Evolutionary conservation across 108 stramenopile species (phyloP), one percentile per base, ranked within the genome.

Genomic region (Skeletonema marinoi): DNA sequence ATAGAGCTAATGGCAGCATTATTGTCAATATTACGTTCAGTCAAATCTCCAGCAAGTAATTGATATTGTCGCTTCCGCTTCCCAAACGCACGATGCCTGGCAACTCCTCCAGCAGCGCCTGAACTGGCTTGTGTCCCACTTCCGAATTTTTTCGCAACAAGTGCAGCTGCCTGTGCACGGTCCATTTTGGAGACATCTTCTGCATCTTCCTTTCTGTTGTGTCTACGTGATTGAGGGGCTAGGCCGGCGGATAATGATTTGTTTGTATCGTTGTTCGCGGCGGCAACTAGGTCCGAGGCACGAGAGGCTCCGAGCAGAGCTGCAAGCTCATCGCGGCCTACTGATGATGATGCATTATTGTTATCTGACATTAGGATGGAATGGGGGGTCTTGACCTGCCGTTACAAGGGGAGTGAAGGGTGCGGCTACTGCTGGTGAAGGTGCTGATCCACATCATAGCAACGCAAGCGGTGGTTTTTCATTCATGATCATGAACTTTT

Each of bases 251-350:
- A 35, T 41, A 69, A 61, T 19, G 42, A 36, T 42, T 54, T 39
- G 61, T 6, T 25, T 17, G 56, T 42, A 17, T 38, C 19, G 42
- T 42, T 68, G 35, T 42, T 68, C 0, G 78, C 60, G 41, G 74
- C 51, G 9, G 71, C 32, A 44, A 80, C 33, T 31, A 77, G 51
- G 80, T 83, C 78, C 59, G 73, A 83, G 59, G 80, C 68, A 62
- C 82, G 50, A 75, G 91, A 87, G 13, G 89, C 90, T 14, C 90
- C 93, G 58, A 91, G 71, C 69, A 94, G 72, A 67, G 85, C 89
- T 33, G 81, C 88, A 78, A 94, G 87, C 69, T 94, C 93, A 63
- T 92, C 89, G 32, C 90, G 88, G n/a, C 92, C 90, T 72, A 92
- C 29, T 30, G 32, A 61, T 31, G 36, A 7, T 59, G 85, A 14